Percentiles rank a stretch among this genome's conserved stretches.
phyloP scores from a whole-genome alignment of 2,329 filamentous ascomycete species.

The Exserohilum rostratum region DNA sequence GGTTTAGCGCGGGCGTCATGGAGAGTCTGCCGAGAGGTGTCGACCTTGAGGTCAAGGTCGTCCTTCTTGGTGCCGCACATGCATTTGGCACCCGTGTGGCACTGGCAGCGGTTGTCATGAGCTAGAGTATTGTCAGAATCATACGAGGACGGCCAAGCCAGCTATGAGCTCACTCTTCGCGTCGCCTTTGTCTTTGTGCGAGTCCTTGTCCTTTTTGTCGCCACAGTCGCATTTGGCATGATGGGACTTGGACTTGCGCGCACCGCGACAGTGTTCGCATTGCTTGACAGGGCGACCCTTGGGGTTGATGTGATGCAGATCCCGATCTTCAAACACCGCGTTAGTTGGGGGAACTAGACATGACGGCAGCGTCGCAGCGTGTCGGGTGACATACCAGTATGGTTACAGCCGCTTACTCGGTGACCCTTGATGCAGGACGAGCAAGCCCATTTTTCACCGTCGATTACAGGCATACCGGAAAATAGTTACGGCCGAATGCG shows the following conservation, averaged over 20 bases:
- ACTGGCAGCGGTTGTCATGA: constrained; percentile 56
- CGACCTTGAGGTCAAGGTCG: constrained; percentile 53
- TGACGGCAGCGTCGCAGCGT: constrained; percentile 6
- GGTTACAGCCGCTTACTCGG: constrained; percentile 97
- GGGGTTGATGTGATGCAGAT: constrained; percentile 92
- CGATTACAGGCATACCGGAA: constrained; percentile 52
- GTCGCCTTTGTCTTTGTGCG: constrained; percentile 55
- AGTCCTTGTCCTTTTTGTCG: constrained; percentile 76
- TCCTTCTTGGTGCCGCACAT: constrained; percentile 66
- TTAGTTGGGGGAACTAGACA: constrained; percentile 23
- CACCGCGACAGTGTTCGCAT: constrained; percentile 93
- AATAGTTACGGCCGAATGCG: constrained; percentile 39
- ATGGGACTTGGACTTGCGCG: constrained; percentile 93
- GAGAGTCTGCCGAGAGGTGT: constrained; percentile 53
- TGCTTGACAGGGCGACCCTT: constrained; percentile 97
- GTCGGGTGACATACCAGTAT: constrained; percentile 71
- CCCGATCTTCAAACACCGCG: constrained; percentile 69
- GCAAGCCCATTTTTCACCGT: constrained; percentile 98
- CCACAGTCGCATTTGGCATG: constrained; percentile 98
- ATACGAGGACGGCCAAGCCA: constrained; percentile 34
- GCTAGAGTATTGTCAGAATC: constrained; percentile 41
- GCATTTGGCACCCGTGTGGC: constrained; percentile 65
- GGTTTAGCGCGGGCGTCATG: constrained; percentile 59
- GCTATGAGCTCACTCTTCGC: constrained; percentile 47
- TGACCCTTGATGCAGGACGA: constrained; percentile 98